A percentile compares a stretch with the other conserved stretches of the same genome.
Conservation (phyloP, 768 basidiomycete genomes). For the Kwoniella pini region DNA sequence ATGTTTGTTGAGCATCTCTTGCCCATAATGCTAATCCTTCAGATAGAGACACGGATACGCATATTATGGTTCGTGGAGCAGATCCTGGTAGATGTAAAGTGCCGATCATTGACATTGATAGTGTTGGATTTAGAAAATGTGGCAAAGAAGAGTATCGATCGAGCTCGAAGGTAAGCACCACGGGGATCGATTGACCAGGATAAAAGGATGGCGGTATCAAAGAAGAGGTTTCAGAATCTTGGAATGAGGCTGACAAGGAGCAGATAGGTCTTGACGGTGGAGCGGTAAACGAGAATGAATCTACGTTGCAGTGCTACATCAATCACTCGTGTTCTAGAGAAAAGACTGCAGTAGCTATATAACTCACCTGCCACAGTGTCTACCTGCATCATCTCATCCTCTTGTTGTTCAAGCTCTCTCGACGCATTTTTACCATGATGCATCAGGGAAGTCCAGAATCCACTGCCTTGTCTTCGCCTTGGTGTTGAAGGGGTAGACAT, state of each 20-base stretch:
- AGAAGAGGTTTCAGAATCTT: slow-evolving; percentile 34
- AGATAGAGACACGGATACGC: slow-evolving; percentile 46
- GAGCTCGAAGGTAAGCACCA: slow-evolving; percentile 38
- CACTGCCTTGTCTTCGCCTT: slow-evolving; percentile 22
- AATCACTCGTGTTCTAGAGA: neutral
- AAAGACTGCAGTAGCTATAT: neutral
- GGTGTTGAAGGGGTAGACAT: slow-evolving; percentile 1
- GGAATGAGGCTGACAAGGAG: slow-evolving; percentile 30
- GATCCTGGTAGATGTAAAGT: slow-evolving; percentile 33
- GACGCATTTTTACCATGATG: slow-evolving; percentile 14
- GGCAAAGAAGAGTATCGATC: slow-evolving; percentile 41
- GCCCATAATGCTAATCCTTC: slow-evolving; percentile 47
- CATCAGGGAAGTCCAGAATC: slow-evolving; percentile 27
- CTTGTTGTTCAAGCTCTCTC: slow-evolving; percentile 19
- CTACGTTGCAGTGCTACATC: slow-evolving; percentile 2
- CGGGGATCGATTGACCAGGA: slow-evolving; percentile 48
- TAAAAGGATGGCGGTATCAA: slow-evolving; percentile 48
- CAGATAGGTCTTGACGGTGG: slow-evolving; percentile 38
- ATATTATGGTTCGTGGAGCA: slow-evolving; percentile 44
- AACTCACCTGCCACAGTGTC: slow-evolving; percentile 25
- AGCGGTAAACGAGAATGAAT: slow-evolving; percentile 25
- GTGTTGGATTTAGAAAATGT: slow-evolving; percentile 39
- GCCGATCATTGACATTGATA: slow-evolving; percentile 49
- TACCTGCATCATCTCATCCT: slow-evolving; percentile 29
- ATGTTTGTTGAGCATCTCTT: slow-evolving; percentile 38